Conservation (phyloP, 2,329 filamentous ascomycete genomes). For the Fusarium albidum region DNA sequence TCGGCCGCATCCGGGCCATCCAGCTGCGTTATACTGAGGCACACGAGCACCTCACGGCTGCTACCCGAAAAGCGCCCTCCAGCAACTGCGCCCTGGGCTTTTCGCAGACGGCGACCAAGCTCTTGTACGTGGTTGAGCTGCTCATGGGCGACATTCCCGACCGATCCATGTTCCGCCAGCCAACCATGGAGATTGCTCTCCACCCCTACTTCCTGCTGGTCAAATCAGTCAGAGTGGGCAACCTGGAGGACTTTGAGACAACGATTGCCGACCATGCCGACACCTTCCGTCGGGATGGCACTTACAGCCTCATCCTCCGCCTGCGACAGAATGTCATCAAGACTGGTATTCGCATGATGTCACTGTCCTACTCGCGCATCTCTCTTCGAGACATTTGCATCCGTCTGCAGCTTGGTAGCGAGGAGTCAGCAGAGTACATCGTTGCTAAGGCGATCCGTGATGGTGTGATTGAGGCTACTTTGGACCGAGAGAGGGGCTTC, state of each 20-base stretch:
- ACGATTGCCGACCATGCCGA: conserved; percentile 83
- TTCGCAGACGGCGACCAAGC: conserved; percentile 94
- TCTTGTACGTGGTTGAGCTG: conserved; percentile 95
- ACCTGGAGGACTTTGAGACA: conserved; percentile 91
- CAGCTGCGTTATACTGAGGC: conserved; percentile 97
- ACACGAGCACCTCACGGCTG: conserved; percentile 90
- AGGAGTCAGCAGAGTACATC: conserved; percentile 99
- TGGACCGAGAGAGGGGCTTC: conserved; percentile 93
- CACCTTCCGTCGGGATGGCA: conserved; percentile 91
- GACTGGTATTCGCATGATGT: conserved; percentile 99
- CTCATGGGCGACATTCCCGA: conserved; percentile 99
- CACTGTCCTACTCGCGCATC: conserved; percentile 95
- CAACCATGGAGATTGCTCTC: conserved; percentile 84
- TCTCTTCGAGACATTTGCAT: conserved; percentile 98
- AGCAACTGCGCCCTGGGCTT: conserved; percentile 91
- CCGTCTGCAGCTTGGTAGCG: conserved; percentile 88
- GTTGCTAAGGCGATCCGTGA: conserved; percentile 98
- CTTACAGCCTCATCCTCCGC: conserved; percentile 93
- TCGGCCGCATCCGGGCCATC: conserved; percentile 94
- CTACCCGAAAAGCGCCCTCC: conserved; percentile 93
- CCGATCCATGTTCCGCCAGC: conserved; percentile 90
- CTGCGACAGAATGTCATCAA: conserved; percentile 99
- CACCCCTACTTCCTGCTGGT: conserved; percentile 95
- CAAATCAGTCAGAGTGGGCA: conserved; percentile 94
- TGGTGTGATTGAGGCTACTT: conserved; percentile 92